A percentile compares a stretch with the other conserved stretches of the same genome.
phyloP scores from a whole-genome alignment of 2,329 filamentous ascomycete genomes.

The Dichotomopilus funicola region DNA sequence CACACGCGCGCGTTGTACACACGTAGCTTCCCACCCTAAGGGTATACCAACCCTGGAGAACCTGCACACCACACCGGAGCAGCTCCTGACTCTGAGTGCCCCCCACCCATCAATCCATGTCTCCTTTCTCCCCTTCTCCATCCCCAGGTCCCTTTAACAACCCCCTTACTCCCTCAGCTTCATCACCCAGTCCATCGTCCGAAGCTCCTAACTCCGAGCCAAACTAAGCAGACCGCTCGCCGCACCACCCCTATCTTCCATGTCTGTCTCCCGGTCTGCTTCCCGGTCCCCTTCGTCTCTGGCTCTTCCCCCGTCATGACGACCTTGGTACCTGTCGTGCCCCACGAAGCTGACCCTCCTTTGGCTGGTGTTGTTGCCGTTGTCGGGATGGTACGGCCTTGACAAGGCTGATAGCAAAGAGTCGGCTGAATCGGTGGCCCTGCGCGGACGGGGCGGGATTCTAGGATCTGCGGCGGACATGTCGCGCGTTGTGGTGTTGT shows the following conservation, averaged over 20 bases:
- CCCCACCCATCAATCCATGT: neutral
- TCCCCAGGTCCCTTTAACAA: neutral
- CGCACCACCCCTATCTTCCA: conserved; percentile 31
- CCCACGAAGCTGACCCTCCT: neutral
- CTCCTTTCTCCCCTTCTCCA: neutral
- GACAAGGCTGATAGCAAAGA: neutral
- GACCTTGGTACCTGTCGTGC: neutral
- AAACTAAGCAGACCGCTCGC: conserved; percentile 44
- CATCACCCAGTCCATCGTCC: conserved; percentile 2
- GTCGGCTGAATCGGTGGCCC: neutral
- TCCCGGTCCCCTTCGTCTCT: neutral
- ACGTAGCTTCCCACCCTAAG: too few relatives aligned
- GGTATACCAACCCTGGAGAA: too few relatives aligned
- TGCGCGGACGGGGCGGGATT: neutral
- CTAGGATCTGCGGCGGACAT: neutral
- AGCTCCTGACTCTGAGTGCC: too few relatives aligned
- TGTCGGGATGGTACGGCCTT: neutral
- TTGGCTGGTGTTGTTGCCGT: too few relatives aligned
- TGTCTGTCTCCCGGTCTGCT: neutral
- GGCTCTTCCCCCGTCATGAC: neutral
- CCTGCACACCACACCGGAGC: too few relatives aligned
- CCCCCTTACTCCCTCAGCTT: neutral
- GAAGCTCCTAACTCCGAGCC: conserved; percentile 27
- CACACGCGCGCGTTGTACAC: too few relatives aligned
- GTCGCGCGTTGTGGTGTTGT: neutral